Conservation (phyloP, 768 basidiomycete genomes). For the Sistotremastrum niveocremeum region DNA sequence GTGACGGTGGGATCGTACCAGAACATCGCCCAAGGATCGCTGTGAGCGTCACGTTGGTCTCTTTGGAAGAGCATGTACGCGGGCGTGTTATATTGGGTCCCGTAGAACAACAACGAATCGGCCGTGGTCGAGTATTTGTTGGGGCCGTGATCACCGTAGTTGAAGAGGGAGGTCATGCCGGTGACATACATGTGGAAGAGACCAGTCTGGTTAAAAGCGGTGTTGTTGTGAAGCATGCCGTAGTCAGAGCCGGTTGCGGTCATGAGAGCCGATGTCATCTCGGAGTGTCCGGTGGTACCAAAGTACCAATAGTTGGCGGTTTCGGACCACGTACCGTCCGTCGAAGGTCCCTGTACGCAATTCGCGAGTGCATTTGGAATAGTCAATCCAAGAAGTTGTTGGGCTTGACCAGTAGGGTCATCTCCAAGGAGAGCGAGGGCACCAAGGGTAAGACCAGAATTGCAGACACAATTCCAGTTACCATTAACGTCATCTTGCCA, state of each 20-base stretch:
- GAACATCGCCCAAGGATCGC: slow-evolving; percentile 75
- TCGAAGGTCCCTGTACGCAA: slow-evolving; percentile 48
- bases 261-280: slow-evolving; percentile 71
- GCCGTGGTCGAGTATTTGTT: slow-evolving; percentile 95
- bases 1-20: slow-evolving; percentile 81
- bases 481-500: slow-evolving; percentile 60
- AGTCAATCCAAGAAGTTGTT: slow-evolving; percentile 50
- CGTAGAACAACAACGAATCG: slow-evolving; percentile 76
- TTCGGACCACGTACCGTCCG: slow-evolving; percentile 87
- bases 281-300: slow-evolving; percentile 81
- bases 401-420: slow-evolving; percentile 61
- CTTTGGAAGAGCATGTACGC: slow-evolving; percentile 81
- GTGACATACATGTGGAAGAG: slow-evolving; percentile 81
- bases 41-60: slow-evolving; percentile 64
- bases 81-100: slow-evolving; percentile 52
- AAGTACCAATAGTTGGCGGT: slow-evolving; percentile 95
- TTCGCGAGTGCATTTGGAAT: slow-evolving; percentile 63
- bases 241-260: slow-evolving; percentile 80
- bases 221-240: slow-evolving; percentile 55
- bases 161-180: slow-evolving; percentile 78
- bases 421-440: slow-evolving; percentile 84
- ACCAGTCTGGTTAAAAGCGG: slow-evolving; percentile 60
- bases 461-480: slow-evolving; percentile 99
- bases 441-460: slow-evolving; percentile 77
- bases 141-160: slow-evolving; percentile 76